These are phyloP conservation scores for Triglochin maritima DNA, from an alignment of 106 monocot species.

Conservation along the genomic window DNA sequence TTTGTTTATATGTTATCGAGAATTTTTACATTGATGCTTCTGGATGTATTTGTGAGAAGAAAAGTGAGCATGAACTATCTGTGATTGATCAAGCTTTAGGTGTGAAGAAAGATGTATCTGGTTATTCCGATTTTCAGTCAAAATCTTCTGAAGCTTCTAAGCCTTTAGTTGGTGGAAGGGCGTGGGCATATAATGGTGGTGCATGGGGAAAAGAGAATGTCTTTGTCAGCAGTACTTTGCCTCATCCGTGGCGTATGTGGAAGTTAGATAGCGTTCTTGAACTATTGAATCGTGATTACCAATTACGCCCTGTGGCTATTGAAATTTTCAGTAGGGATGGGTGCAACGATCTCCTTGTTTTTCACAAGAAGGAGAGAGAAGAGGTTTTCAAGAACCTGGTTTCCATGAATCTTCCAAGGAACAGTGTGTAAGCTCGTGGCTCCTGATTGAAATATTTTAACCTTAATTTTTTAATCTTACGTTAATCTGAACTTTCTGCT, in stretches of 20 bases:
- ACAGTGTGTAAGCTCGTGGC: conserved; percentile 62
- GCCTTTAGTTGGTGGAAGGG: conserved; percentile 72
- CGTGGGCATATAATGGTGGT: conserved; percentile 99
- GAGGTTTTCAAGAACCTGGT: conserved; percentile 93
- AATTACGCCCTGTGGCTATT: conserved; percentile 92
- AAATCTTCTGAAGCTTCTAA: conserved; percentile 50
- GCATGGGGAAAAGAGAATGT: conserved; percentile 98
- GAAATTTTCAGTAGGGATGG: conserved; percentile 99
- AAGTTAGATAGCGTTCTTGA: conserved; percentile 97
- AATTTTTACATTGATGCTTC: conserved; percentile 96
- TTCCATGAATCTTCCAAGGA: conserved; percentile 94
- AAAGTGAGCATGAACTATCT: conserved; percentile 75
- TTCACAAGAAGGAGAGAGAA: conserved; percentile 97
- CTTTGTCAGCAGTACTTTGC: conserved; percentile 64
- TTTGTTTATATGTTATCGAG: conserved; percentile 90
- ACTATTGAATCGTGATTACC: conserved; percentile 95
- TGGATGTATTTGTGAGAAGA: conserved; percentile 90
- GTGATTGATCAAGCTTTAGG: conserved; percentile 97
- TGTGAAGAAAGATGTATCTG: conserved; percentile 77
- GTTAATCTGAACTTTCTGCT: too few species aligned
- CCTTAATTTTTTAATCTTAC: conserved; percentile 3
- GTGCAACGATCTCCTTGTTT: conserved; percentile 95
- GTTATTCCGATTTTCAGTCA: conserved; percentile 47
- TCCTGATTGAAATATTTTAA: neutral
- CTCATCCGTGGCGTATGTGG: conserved; percentile 99